These are phyloP conservation scores for Cupressus sempervirens DNA, from an alignment of 75 land plant genomes.

Conservation along the genomic window DNA sequence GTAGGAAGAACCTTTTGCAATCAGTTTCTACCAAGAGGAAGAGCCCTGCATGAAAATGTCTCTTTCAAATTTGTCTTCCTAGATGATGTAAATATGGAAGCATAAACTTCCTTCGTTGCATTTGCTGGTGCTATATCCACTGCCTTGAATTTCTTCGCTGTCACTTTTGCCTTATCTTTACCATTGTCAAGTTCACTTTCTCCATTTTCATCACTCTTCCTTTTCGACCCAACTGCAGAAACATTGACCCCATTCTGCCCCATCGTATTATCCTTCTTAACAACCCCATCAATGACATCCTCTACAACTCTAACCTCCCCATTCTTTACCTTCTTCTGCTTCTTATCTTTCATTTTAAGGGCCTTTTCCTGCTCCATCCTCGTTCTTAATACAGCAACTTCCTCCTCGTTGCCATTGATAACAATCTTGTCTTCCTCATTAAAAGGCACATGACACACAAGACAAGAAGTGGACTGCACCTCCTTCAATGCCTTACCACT, in stretches of 20 bases:
- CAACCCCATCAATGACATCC: constrained; percentile 5
- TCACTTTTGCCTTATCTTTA: constrained; percentile 19
- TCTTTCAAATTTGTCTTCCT: constrained; percentile 71
- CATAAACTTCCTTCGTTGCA: constrained; percentile 86
- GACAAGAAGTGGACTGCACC: constrained; percentile 69
- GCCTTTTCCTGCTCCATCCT: constrained; percentile 76
- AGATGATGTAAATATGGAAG: constrained; percentile 95
- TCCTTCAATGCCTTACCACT: constrained; percentile 88
- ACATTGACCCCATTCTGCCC: constrained; percentile 27
- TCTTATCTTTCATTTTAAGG: constrained; percentile 47
- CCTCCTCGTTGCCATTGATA: constrained; percentile 82
- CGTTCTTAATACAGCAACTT: constrained; percentile 59
- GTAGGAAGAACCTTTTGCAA: constrained; percentile 62
- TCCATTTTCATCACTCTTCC: constrained; percentile 22
- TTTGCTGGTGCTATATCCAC: constrained; percentile 52
- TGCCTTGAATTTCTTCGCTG: constrained; percentile 55
- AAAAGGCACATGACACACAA: constrained; percentile 76
- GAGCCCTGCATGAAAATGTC: constrained; percentile 84
- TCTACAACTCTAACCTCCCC: constrained; percentile 20
- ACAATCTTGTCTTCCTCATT: constrained; percentile 65
- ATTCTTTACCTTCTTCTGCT: constrained; percentile 60
- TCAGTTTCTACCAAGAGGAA: constrained; percentile 76
- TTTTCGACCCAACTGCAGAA: constrained; percentile 11
- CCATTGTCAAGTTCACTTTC: constrained; percentile 18
- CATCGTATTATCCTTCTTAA: constrained; percentile 22